A percentile compares a stretch with the other conserved stretches of the same genome.
phyloP scores from a whole-genome alignment of 2,329 filamentous ascomycete species.

The Chrysosphaeria jannelii region DNA sequence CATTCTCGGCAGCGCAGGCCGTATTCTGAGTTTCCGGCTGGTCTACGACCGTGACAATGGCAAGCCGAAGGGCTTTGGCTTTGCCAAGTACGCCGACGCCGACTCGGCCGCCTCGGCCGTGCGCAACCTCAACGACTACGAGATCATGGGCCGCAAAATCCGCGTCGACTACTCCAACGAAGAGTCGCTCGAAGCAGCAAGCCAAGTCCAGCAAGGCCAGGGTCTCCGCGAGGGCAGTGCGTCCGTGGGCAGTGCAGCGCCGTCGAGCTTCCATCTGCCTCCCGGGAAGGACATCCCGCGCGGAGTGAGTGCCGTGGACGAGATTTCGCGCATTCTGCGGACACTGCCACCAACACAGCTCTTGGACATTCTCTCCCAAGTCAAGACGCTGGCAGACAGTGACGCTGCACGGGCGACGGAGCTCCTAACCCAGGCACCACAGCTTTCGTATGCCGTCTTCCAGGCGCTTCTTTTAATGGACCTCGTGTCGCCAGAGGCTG shows the following conservation, averaged over 20 bases:
- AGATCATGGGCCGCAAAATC: slow-evolving; percentile 81
- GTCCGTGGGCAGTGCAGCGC: slow-evolving; percentile 7
- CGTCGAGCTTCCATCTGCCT: slow-evolving; percentile 43
- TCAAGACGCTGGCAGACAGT: slow-evolving; percentile 63
- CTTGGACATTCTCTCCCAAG: slow-evolving; percentile 74
- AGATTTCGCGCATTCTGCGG: slow-evolving; percentile 71
- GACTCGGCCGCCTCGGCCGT: slow-evolving; percentile 75
- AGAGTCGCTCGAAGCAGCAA: too few species aligned
- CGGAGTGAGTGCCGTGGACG: slow-evolving; percentile 59
- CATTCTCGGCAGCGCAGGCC: slow-evolving; percentile 70
- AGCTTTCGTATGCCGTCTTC: slow-evolving; percentile 84
- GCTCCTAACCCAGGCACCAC: slow-evolving; percentile 63
- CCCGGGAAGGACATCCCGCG: slow-evolving; percentile 59
- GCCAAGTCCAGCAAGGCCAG: too few species aligned
- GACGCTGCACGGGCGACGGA: slow-evolving; percentile 66
- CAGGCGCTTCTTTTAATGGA: slow-evolving; percentile 81
- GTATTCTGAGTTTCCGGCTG: slow-evolving; percentile 71
- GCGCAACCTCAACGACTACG: slow-evolving; percentile 80
- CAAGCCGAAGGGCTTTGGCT: slow-evolving; percentile 84
- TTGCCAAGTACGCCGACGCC: slow-evolving; percentile 77
- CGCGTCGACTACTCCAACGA: slow-evolving; percentile 88
- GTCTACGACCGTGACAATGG: slow-evolving; percentile 92
- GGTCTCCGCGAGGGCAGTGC: not conserved
- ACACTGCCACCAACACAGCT: slow-evolving; percentile 68
- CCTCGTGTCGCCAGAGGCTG: slow-evolving; percentile 58